Evolutionary conservation across 331 rosid species (phyloP).

Genomic region (Saraca asoca): DNA sequence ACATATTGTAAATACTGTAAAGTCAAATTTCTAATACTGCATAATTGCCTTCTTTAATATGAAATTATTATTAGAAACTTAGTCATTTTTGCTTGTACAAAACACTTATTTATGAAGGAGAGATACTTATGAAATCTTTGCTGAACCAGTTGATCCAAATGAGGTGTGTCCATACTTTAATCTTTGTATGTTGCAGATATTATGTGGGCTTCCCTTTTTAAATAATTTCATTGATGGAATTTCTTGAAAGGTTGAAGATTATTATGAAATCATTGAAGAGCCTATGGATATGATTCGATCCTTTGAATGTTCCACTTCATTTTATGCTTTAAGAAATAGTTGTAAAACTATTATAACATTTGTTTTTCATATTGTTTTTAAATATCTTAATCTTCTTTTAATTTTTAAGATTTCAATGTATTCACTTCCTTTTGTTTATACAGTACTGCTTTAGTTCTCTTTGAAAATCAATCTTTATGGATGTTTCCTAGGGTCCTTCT

Average conservation of each 20-base stretch:
- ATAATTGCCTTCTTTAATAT: background rate
- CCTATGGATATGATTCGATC: conserved; percentile 70
- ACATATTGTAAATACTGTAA: background rate
- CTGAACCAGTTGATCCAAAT: conserved; percentile 68
- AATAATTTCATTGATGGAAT: conserved; percentile 15
- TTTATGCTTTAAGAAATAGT: conserved; percentile 3
- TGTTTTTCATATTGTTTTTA: conserved; percentile 6
- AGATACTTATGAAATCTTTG: conserved; percentile 68
- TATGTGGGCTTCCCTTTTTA: conserved; percentile 3
- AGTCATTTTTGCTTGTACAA: background rate
- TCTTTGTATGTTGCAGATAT: background rate
- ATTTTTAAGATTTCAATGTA: background rate
- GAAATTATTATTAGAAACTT: background rate
- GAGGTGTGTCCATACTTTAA: conserved; percentile 46
- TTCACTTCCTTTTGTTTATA: conserved; percentile 2
- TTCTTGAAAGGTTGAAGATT: conserved; percentile 59
- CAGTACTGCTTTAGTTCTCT: background rate
- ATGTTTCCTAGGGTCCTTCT: conserved; percentile 62
- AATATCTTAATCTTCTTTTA: background rate
- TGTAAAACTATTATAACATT: background rate
- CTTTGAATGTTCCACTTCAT: background rate
- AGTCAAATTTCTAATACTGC: too few relatives aligned
- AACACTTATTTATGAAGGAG: conserved; percentile 45
- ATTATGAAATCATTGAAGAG: conserved; percentile 53
- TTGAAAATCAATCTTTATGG: background rate